Conservation (phyloP, 768 basidiomycete genomes). For the Chiua virens region DNA sequence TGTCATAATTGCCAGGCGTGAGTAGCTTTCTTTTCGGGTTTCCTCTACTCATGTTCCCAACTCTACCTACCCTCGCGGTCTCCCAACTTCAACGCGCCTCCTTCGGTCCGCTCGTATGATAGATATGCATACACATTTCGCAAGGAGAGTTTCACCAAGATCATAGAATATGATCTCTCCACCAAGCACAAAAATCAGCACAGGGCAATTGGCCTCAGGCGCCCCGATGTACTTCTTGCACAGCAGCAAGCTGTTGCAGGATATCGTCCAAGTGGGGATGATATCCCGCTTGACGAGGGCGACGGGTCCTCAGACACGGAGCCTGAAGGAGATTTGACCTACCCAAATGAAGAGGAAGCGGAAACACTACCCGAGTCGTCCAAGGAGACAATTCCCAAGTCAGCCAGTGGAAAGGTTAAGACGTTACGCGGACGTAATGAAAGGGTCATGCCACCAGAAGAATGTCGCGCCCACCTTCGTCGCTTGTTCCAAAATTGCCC, state of each 20-base stretch:
- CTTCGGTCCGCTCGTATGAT: not conserved
- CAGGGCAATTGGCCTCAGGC: constrained; percentile 49
- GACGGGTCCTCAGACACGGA: constrained; percentile 55
- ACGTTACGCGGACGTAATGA: constrained; percentile 80
- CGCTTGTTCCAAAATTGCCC: constrained; percentile 82
- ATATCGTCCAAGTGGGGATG: constrained; percentile 24
- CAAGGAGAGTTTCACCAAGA: constrained; percentile 91
- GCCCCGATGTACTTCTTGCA: constrained; percentile 74
- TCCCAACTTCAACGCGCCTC: no score
- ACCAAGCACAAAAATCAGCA: constrained; percentile 70
- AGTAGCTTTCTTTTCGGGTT: constrained; percentile 34
- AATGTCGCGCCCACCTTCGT: constrained; percentile 92
- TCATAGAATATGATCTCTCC: constrained; percentile 90
- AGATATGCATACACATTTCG: constrained; percentile 86
- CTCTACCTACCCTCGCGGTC: no score
- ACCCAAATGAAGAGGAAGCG: constrained; percentile 53
- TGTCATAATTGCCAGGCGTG: constrained; percentile 89
- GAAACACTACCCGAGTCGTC: constrained; percentile 31
- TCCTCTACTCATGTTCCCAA: not conserved
- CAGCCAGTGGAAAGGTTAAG: constrained; percentile 78
- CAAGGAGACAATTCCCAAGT: constrained; percentile 53
- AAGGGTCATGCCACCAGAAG: constrained; percentile 86
- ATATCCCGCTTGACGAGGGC: constrained; percentile 35
- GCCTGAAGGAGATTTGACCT: constrained; percentile 45
- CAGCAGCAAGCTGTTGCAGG: constrained; percentile 37